Evolutionary conservation across 2,329 filamentous ascomycete genomes (phyloP).

Genomic region (Tolypocladium cylindrosporum): DNA sequence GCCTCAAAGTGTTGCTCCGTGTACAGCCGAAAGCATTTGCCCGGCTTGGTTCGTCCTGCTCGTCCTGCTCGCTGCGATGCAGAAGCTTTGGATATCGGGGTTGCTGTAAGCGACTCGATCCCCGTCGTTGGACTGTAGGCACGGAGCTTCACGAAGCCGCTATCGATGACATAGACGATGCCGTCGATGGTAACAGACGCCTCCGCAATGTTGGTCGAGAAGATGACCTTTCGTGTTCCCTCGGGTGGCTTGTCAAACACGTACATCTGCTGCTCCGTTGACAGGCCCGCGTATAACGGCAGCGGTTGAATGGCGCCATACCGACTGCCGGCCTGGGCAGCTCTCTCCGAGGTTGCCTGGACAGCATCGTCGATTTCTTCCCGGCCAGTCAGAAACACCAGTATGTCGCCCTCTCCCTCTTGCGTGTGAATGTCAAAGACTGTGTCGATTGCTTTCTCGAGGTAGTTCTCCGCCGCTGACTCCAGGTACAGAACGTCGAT

Average conservation of each 20-base stretch:
- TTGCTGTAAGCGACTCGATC: slow-evolving; percentile 78
- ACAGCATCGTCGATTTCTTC: slow-evolving; percentile 84
- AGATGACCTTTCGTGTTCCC: slow-evolving; percentile 80
- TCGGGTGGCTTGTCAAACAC: slow-evolving; percentile 79
- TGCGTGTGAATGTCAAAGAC: slow-evolving; percentile 80
- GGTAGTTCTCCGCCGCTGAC: slow-evolving; percentile 71
- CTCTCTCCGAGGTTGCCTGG: slow-evolving; percentile 67
- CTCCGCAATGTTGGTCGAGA: slow-evolving; percentile 93
- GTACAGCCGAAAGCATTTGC: slow-evolving; percentile 91
- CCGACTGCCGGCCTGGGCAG: slow-evolving; percentile 41
- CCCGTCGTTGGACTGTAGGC: slow-evolving; percentile 76
- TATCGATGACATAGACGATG: slow-evolving; percentile 84
- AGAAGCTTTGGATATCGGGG: slow-evolving; percentile 79
- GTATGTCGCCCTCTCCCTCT: slow-evolving; percentile 74
- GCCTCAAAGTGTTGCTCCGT: slow-evolving; percentile 61
- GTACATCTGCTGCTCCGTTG: slow-evolving; percentile 88
- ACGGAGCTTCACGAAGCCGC: slow-evolving; percentile 81
- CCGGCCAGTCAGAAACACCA: slow-evolving; percentile 84
- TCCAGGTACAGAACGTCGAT: slow-evolving; percentile 80
- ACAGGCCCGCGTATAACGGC: slow-evolving; percentile 80
- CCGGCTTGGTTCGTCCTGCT: slow-evolving; percentile 78
- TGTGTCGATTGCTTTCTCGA: slow-evolving; percentile 71
- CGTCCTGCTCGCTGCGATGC: slow-evolving; percentile 86
- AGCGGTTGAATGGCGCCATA: slow-evolving; percentile 31
- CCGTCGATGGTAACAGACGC: slow-evolving; percentile 91